These are phyloP conservation scores for Saccharomycopsis crataegensis DNA, from an alignment of 1,139 yeast genomes.

Conservation along the genomic window DNA sequence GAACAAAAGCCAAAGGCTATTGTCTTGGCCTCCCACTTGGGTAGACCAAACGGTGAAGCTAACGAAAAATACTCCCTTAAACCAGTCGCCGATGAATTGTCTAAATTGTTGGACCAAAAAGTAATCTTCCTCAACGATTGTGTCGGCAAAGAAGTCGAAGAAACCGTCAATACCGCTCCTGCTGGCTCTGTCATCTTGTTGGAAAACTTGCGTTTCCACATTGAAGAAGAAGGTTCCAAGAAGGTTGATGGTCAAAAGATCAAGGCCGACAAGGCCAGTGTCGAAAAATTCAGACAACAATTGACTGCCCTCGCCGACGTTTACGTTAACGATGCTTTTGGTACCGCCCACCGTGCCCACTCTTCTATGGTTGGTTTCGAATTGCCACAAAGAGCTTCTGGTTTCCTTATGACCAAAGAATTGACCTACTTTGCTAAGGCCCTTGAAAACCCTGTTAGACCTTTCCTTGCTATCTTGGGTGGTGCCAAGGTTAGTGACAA, in stretches of 20 bases:
- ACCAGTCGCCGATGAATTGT: constrained; percentile 86
- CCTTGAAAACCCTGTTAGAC: constrained; percentile 92
- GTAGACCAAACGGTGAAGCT: constrained; percentile 93
- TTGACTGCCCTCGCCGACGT: constrained; percentile 90
- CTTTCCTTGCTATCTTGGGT: constrained; percentile 94
- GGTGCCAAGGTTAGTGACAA: constrained; percentile 98
- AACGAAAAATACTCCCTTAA: constrained; percentile 78
- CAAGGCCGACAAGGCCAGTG: constrained; percentile 80
- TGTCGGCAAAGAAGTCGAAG: constrained; percentile 83
- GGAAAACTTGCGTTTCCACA: constrained; percentile 96
- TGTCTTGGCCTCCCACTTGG: constrained; percentile 89
- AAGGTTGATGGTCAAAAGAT: constrained; percentile 83
- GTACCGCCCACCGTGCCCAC: constrained; percentile 99
- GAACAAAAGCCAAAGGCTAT: constrained; percentile 86
- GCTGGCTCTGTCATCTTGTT: constrained; percentile 65
- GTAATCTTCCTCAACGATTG: constrained; percentile 79
- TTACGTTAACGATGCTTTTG: constrained; percentile 94
- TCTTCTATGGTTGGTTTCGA: constrained; percentile 96
- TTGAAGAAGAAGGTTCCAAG: constrained; percentile 91
- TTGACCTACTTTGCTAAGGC: constrained; percentile 95
- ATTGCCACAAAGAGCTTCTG: constrained; percentile 90
- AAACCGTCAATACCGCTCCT: constrained; percentile 60
- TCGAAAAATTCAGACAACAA: constrained; percentile 76
- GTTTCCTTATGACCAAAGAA: constrained; percentile 96
- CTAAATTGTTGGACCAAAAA: constrained; percentile 52